Evolutionary conservation across 805 yeast species (phyloP).

Genomic region (Pichia pseudocactophila): DNA sequence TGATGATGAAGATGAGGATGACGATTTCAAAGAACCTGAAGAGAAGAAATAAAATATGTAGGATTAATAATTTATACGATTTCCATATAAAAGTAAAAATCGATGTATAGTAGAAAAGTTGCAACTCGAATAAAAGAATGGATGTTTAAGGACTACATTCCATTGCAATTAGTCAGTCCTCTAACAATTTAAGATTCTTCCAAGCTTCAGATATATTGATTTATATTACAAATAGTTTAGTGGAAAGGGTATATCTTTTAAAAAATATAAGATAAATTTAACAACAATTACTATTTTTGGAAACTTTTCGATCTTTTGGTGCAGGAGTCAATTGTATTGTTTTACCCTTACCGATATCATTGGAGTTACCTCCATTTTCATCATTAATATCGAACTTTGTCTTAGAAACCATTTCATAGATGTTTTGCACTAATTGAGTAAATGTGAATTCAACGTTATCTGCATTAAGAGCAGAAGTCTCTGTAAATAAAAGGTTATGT

Average conservation of each 20-base stretch:
- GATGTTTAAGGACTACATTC: too few species aligned
- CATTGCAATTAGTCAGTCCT: background rate
- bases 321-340: slow-evolving; percentile 90
- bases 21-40: slow-evolving; percentile 39
- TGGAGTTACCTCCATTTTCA: slow-evolving; percentile 29
- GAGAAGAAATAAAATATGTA: slow-evolving; percentile 6
- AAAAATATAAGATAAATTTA: slow-evolving; percentile 24
- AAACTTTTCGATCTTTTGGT: slow-evolving; percentile 65
- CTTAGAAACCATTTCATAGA: slow-evolving; percentile 88
- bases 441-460: slow-evolving; percentile 93
- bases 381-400: slow-evolving; percentile 88
- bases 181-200: background rate
- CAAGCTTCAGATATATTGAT: too few species aligned
- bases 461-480: slow-evolving; percentile 89
- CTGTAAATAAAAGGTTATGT: slow-evolving; percentile 86
- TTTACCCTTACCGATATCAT: slow-evolving; percentile 61
- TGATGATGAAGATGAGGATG: slow-evolving; percentile 35
- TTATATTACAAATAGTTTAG: too few species aligned
- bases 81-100: background rate
- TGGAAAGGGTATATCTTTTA: background rate
- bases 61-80: background rate
- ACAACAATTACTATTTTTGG: slow-evolving; percentile 63
- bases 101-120: too few species aligned
- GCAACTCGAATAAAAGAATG: too few species aligned
- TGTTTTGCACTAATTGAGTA: slow-evolving; percentile 85